Evolutionary conservation across 176 grass and related monocot genomes (phyloP), one percentile per base, ranked within the genome.

Genomic region (Hordeum marinum): DNA sequence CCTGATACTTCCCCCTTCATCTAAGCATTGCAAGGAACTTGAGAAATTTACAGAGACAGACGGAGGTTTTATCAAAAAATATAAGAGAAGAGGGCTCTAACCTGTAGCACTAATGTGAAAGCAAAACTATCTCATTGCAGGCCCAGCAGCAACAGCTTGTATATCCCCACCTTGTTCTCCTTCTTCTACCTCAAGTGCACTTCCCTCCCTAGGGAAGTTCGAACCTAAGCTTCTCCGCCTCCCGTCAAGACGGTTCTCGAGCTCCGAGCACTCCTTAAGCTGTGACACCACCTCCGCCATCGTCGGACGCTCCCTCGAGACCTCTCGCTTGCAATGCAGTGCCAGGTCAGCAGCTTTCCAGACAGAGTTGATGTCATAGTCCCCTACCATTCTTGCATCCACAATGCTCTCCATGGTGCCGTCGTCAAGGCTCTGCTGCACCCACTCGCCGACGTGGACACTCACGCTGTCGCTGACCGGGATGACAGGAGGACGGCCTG

Each of bases 401-500:
- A 85, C 48, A n/a, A 89, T 67, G 82, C 76, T 46, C 68, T 85
- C 76, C 4, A 85, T 59, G 75, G 13, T 46, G 17, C 76, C 60
- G 4, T 59, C 58, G 35, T 60, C 45, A 0, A 89, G 82, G 58
- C 42, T 85, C 13, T 84, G 82, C 21, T 80, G 77, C 59, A 85
- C 87, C 82, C 82, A 85, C 87, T 89, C 82, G 11, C 82, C 82
- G 35, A 89, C 20, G 46, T 89, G 82, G 37, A 89, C 46, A 69
- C 36, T 75, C 76, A 68, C 10, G 5, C 82, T 80, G 14, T 85
- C 82, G 7, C 72, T 57, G 32, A 89, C 39, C 0, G 82, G 77
- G 26, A 89, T 37, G 4, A 89, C 23, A 0, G 69, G 87, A 42
- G 87, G 23, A 36, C 15, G 80, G 5, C 86, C 55, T n/a, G 86